Base-by-base conservation (phyloP, 2,329 filamentous ascomycete genomes). In the Exserohilum rostratum region DNA sequence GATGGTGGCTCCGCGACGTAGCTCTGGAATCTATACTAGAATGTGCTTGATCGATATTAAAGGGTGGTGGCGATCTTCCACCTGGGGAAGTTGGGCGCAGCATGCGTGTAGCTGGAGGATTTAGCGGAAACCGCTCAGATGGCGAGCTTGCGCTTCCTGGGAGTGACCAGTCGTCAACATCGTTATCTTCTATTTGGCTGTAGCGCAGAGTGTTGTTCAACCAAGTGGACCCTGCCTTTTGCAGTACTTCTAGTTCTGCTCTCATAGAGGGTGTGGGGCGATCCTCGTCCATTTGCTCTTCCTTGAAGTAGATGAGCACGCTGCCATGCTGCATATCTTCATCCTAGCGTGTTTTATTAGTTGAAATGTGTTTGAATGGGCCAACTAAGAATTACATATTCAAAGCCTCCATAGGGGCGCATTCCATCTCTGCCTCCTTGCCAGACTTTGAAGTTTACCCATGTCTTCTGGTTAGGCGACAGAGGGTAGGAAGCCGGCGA, bases 281-380 rank as follows among this genome's bases (percentile, higher is more conserved):
- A n/a, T 73, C 67, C 17, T 74, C 67, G 5, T 70, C 65, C 7
- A 57, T 40, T 34, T 76, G 73, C 54, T 77, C 73, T 53, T 77
- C 75, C 46, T 69, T 74, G 55, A 77, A 77, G 52, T 72, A 76
- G 13, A 74, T 70, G 25, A 74, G 53, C 13, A 76, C 76, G 38
- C 69, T 71, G 6, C 75, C 75, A 10, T 55, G 60, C 35, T 76
- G 71, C 73, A 77, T 71, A 22, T 76, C 70, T 33, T 73, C 66
- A 46, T 77, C 75, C 73, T 76, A 31, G 11, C 11, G 15, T 33
- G 35, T 18, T 12, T n/a, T 7, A 29, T 46, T 33, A 53, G 27
- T 40, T 25, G 5, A 22, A 29, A 7, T 3, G 2, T 6, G 4
- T 15, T 20, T 10, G 5, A 46, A 65, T 45, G 40, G 4, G n/a